These are phyloP conservation scores for Botrytis deweyae DNA, from an alignment of 2,329 filamentous ascomycete species.

Conservation along the genomic window DNA sequence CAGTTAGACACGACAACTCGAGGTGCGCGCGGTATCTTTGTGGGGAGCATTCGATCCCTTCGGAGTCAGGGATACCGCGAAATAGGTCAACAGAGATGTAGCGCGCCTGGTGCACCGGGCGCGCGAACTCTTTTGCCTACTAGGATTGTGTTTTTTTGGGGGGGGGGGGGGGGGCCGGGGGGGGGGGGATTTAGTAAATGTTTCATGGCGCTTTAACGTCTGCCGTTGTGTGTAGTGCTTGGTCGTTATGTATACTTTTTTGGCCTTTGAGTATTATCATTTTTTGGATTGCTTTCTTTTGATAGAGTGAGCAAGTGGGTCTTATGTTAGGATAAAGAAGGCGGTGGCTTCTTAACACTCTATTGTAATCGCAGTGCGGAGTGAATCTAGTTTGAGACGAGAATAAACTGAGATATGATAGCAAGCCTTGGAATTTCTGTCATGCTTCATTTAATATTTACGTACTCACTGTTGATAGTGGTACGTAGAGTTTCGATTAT, in stretches of 20 bases:
- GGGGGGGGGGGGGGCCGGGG: no score
- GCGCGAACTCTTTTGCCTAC: background rate
- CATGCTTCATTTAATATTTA: background rate
- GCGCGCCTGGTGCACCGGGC: background rate
- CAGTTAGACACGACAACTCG: slow-evolving; percentile 10
- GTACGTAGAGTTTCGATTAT: background rate
- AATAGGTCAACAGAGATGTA: background rate
- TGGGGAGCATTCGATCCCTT: slow-evolving; percentile 11
- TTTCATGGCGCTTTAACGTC: no score
- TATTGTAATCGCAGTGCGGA: background rate
- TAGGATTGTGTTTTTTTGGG: background rate
- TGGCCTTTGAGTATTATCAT: background rate
- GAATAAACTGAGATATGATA: background rate
- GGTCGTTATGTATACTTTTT: background rate
- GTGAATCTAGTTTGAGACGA: background rate
- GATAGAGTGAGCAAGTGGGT: background rate
- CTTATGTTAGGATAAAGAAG: background rate
- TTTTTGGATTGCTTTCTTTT: background rate
- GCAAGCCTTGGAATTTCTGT: background rate
- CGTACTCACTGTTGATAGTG: background rate
- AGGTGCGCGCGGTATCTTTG: slow-evolving; percentile 12
- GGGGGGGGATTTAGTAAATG: background rate
- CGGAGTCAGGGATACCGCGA: slow-evolving; percentile 8
- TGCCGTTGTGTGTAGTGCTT: background rate
- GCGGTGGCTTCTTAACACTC: background rate